These are phyloP conservation scores for Globisporangium okanoganense DNA, from an alignment of 352 stramenopile species.

Conservation along the genomic window DNA sequence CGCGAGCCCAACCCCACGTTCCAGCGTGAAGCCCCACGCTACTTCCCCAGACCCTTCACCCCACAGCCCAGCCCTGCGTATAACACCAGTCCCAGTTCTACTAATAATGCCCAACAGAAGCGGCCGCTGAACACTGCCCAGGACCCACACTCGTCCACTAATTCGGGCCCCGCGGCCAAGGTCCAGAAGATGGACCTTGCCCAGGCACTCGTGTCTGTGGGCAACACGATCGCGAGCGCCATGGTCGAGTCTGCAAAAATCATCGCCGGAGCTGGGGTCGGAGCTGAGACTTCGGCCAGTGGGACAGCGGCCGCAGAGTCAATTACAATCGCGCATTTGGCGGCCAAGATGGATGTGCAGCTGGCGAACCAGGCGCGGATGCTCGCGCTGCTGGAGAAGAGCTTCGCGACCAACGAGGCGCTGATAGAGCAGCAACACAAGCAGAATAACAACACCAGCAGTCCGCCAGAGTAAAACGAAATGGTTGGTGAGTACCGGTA, in stretches of 20 bases:
- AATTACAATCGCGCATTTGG: neutral
- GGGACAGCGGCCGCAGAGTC: neutral
- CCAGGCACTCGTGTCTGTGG: constrained; percentile 3
- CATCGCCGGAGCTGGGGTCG: neutral
- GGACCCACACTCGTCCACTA: neutral
- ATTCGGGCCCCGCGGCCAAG: neutral
- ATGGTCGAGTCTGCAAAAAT: constrained; percentile 9
- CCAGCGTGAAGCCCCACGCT: neutral
- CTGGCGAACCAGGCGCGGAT: constrained; percentile 1
- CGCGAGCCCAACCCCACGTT: neutral
- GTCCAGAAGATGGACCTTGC: constrained; percentile 4
- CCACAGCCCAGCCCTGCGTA: neutral
- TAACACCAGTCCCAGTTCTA: neutral
- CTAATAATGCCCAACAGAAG: neutral
- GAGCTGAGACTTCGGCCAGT: neutral
- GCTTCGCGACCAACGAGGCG: constrained; percentile 2
- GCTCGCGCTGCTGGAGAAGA: constrained; percentile 1
- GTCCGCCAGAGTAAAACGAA: constrained; percentile 10
- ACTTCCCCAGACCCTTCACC: neutral
- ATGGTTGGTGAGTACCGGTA: neutral
- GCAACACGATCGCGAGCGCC: constrained; percentile 3
- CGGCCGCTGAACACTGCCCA: neutral
- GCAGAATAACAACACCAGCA: neutral
- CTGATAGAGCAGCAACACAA: neutral
- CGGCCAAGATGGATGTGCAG: constrained; percentile 2